Evolutionary conservation across 192 early-diverging fungal species (phyloP).

Genomic region (Coemansia sp.): DNA sequence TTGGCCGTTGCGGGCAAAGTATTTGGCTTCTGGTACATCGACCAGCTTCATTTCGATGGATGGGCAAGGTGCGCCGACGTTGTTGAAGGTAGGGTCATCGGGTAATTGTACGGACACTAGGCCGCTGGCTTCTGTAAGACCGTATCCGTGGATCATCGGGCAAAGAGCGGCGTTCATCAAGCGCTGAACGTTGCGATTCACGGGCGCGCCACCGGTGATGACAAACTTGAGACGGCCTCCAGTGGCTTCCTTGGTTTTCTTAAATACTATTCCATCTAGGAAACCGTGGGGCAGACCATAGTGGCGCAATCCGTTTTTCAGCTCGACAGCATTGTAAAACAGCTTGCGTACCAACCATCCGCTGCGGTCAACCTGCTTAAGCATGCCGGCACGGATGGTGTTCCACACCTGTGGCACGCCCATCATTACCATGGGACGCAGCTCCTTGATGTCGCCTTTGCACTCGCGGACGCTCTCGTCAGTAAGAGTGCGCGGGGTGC

Average conservation of each 20-base stretch:
- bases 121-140: constrained; percentile 78
- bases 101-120: constrained; percentile 66
- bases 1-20: constrained; percentile 63
- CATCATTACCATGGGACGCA: constrained; percentile 71
- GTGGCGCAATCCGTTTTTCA: constrained; percentile 62
- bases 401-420: constrained; percentile 86
- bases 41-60: constrained; percentile 81
- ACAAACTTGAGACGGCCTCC: constrained; percentile 85
- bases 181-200: constrained; percentile 81
- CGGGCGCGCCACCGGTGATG: constrained; percentile 85
- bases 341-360: constrained; percentile 60
- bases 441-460: constrained; percentile 74
- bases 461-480: constrained; percentile 69
- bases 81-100: constrained; percentile 54
- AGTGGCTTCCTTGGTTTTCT: constrained; percentile 77
- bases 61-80: constrained; percentile 74
- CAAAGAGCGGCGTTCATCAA: constrained; percentile 77
- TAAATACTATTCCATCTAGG: constrained; percentile 79
- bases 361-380: constrained; percentile 60
- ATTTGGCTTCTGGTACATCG: constrained; percentile 68
- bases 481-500: constrained; percentile 67
- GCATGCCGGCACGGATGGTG: constrained; percentile 83
- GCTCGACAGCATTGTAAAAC: constrained; percentile 69
- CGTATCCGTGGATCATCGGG: constrained; percentile 84
- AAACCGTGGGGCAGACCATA: constrained; percentile 62